Base-by-base conservation (phyloP, 371 early-diverging fungal species). In the Apophysomyces ossiformis region DNA sequence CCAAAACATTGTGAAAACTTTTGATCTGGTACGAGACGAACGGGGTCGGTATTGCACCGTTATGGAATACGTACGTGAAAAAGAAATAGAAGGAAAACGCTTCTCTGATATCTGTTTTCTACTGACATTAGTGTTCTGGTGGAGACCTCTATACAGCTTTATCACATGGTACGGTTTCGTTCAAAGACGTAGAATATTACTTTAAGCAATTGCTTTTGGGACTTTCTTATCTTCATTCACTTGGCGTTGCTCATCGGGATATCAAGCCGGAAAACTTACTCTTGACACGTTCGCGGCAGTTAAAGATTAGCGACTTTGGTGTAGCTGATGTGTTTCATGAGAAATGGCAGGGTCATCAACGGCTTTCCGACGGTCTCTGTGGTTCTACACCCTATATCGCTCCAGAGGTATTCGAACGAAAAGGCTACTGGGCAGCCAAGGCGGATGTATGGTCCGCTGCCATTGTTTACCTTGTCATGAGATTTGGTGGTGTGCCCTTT, bases 251-350 rank as follows among this genome's bases (percentile, higher is more conserved):
- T 45, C 89, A 89, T 65, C 81, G 91, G 21, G 92, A 92, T 68
- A 74, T 89, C 57, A 89, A 89, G 69, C 90, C 90, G 43, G 85
- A 87, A 61, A 87, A 85, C 57, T 73, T 87, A 18, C 68, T 84
- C 43, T 69, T 82, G 26, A 67, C 69, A 38, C 61, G 61, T 36
- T 57, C 58, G 7, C 69, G 74, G 6, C 54, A 50, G 6, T 69
- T 95, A 50, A 93, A 94, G 74, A 88, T 97, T 37, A 87, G 94
- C 12, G 97, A 97, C 73, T 97, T 97, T 85, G 98, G 98, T 1
- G 85, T 96, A 45, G 89, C 95, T 0, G 92, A 93, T 62, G 96
- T 98, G 1, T 96, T 96, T 82, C 82, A 92, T 56, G 89, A 88
- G 16, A 84, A 87, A 37, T 93, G 92, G 87, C 92, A 94, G 72